phyloP scores from a whole-genome alignment of 768 basidiomycete genomes.

The Psilocybe tampanensis region DNA sequence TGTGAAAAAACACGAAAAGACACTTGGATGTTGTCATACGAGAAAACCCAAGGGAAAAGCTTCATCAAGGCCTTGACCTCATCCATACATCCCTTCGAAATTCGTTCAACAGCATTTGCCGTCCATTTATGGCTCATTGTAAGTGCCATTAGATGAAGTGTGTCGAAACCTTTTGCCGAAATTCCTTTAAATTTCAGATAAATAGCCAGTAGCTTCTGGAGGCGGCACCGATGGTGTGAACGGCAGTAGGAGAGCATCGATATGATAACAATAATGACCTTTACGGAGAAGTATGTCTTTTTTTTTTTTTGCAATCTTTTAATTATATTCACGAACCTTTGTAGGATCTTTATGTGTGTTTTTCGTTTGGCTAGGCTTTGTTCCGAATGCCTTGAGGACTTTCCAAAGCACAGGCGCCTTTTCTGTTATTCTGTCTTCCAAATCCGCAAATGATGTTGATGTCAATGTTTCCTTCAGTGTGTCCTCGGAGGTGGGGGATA shows the following conservation, averaged over 20 bases:
- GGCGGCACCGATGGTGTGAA: constrained; percentile 23
- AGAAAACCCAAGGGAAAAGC: constrained; percentile 28
- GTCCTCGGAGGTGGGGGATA: constrained; percentile 3
- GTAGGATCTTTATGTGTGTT: constrained; percentile 19
- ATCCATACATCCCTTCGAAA: constrained; percentile 28
- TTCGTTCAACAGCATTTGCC: constrained; percentile 20
- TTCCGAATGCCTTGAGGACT: neutral
- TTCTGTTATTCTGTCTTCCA: neutral
- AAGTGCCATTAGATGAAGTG: constrained; percentile 35
- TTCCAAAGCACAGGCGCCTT: constrained; percentile 5
- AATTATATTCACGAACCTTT: constrained; percentile 13
- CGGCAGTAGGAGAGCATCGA: constrained; percentile 29
- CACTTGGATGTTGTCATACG: constrained; percentile 41
- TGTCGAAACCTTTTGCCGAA: constrained; percentile 39
- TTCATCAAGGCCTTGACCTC: constrained; percentile 26
- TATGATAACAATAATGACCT: constrained; percentile 28
- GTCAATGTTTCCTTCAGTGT: neutral
- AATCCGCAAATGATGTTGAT: constrained; percentile 1
- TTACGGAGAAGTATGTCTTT: neutral
- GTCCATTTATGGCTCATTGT: constrained; percentile 45
- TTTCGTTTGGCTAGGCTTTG: neutral
- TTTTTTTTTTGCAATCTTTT: neutral
- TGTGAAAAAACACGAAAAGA: constrained; percentile 39
- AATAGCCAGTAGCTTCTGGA: constrained; percentile 34
- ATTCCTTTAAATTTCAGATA: constrained; percentile 41